These are phyloP conservation scores for Annulohypoxylon maeteangense DNA, from an alignment of 495 filamentous ascomycete species.

Conservation along the genomic window DNA sequence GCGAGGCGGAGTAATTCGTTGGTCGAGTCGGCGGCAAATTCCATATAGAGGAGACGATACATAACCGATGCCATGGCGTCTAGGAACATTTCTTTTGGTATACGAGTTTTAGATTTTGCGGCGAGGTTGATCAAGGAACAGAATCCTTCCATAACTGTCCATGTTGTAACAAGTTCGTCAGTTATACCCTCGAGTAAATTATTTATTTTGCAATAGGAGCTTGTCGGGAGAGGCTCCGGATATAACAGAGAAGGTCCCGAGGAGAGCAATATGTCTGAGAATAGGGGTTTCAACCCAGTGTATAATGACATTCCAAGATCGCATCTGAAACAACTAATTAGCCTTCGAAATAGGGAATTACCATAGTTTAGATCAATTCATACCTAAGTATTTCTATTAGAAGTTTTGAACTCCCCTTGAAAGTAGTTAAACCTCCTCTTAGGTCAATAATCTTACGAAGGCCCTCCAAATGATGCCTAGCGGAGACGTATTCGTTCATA, in stretches of 20 bases:
- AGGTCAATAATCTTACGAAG: conserved; percentile 52
- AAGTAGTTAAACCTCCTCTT: conserved; percentile 49
- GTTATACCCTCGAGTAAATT: not conserved
- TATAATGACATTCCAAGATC: conserved; percentile 49
- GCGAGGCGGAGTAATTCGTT: conserved; percentile 54
- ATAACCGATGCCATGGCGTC: conserved; percentile 54
- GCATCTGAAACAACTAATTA: conserved; percentile 31
- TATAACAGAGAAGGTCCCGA: conserved; percentile 43
- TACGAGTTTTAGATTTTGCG: conserved; percentile 14
- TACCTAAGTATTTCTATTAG: conserved; percentile 48
- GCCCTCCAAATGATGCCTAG: conserved; percentile 52
- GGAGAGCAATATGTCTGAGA: conserved; percentile 43
- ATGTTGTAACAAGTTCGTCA: not conserved
- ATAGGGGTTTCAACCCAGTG: conserved; percentile 44
- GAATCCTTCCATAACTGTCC: not conserved
- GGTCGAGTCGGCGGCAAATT: conserved; percentile 42
- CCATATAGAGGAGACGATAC: conserved; percentile 53
- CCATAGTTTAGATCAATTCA: not conserved
- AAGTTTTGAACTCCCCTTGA: conserved; percentile 44
- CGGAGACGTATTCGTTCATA: conserved; percentile 46
- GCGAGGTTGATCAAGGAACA: not conserved
- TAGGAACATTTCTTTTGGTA: conserved; percentile 48
- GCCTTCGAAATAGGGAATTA: not conserved
- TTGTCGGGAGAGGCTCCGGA: conserved; percentile 36
- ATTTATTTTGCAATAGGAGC: not conserved